These are phyloP conservation scores for Aspergillus panamensis DNA, from an alignment of 495 filamentous ascomycete genomes.

Conservation along the genomic window DNA sequence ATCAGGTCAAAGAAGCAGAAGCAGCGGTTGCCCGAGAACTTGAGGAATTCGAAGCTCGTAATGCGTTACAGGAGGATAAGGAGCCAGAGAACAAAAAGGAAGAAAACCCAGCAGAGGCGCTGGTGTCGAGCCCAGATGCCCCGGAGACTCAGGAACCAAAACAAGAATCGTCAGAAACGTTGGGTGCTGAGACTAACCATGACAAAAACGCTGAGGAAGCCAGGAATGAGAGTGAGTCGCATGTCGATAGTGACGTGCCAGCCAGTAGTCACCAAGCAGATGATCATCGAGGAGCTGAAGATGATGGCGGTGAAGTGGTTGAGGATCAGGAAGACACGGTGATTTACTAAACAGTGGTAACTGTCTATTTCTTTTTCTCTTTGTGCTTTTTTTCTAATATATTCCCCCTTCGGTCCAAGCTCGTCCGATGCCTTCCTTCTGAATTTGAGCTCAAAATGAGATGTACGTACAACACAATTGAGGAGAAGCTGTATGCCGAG, in stretches of 20 bases:
- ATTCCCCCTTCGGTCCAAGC: background rate
- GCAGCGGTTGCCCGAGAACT: slow-evolving; percentile 49
- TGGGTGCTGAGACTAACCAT: slow-evolving; percentile 27
- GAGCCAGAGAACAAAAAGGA: slow-evolving; percentile 14
- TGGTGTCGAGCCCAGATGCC: slow-evolving; percentile 18
- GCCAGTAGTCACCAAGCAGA: slow-evolving; percentile 23
- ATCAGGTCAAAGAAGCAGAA: slow-evolving; percentile 57
- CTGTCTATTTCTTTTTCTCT: slow-evolving; percentile 1
- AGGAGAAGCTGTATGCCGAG: slow-evolving; percentile 12
- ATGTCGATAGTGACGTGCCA: slow-evolving; percentile 19
- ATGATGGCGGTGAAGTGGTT: slow-evolving; percentile 66
- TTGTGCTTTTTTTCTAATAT: background rate
- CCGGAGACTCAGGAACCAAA: slow-evolving; percentile 21
- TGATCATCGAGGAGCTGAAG: slow-evolving; percentile 46
- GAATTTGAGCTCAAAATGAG: background rate
- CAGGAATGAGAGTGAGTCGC: slow-evolving; percentile 16
- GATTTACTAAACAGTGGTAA: slow-evolving; percentile 58
- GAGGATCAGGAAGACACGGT: slow-evolving; percentile 82
- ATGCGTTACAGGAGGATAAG: slow-evolving; percentile 23
- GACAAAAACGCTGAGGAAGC: slow-evolving; percentile 23
- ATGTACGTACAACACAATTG: slow-evolving; percentile 7
- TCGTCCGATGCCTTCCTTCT: background rate
- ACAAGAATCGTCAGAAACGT: slow-evolving; percentile 25
- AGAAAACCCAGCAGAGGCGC: slow-evolving; percentile 19
- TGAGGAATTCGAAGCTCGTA: slow-evolving; percentile 45